Conservation (phyloP, 1,284 basidiomycete genomes). For the Ustilago cynodontis region DNA sequence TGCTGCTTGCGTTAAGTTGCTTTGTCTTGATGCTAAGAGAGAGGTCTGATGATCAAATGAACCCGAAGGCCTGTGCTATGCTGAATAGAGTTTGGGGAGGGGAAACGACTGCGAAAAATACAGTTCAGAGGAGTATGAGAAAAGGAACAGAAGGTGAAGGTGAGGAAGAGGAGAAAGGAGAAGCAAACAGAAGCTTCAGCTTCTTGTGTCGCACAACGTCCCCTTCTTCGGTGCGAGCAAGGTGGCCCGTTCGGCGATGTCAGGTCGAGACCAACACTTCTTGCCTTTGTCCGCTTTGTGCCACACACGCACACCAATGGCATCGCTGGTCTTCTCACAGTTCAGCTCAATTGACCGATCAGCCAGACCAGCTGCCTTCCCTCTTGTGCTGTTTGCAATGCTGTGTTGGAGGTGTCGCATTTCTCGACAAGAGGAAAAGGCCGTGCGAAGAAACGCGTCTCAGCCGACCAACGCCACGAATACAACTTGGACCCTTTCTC, state of each 20-base stretch:
- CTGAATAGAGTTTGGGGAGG: background rate
- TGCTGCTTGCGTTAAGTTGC: background rate
- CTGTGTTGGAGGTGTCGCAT: no score
- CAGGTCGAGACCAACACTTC: no score
- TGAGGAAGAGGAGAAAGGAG: background rate
- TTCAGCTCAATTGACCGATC: slow-evolving; percentile 12
- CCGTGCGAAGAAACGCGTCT: slow-evolving; percentile 33
- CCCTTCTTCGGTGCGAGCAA: background rate
- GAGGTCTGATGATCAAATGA: background rate
- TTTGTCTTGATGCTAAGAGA: background rate
- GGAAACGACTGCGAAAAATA: background rate
- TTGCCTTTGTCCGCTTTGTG: background rate
- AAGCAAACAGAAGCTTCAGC: background rate
- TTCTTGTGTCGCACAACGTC: background rate
- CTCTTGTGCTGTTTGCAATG: background rate
- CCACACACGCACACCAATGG: slow-evolving; percentile 19
- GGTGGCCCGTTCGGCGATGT: slow-evolving; percentile 24
- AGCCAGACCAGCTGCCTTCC: background rate
- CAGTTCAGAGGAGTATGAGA: background rate
- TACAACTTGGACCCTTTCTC: slow-evolving; percentile 6
- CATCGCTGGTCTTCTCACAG: background rate
- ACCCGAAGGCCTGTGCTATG: background rate
- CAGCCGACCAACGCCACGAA: slow-evolving; percentile 26
- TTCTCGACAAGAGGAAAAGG: slow-evolving; percentile 5
- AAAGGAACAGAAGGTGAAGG: slow-evolving; percentile 6